Evolutionary conservation across 148 eudicot species (phyloP).

Genomic region (Rhododendron simsii): DNA sequence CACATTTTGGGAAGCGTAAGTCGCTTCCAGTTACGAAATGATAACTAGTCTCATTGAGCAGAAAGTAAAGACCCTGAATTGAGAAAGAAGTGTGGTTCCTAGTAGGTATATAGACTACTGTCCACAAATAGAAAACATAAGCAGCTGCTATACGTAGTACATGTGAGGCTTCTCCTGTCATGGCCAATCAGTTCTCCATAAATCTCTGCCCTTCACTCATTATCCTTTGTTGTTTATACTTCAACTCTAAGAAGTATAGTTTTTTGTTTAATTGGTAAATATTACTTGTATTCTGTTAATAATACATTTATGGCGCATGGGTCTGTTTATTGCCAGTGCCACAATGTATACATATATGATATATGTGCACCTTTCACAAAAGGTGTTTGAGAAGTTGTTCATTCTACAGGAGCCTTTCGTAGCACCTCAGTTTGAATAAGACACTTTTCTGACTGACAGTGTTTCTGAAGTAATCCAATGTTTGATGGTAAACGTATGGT

Average conservation of each 20-base stretch:
- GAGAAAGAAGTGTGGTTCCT: too few species aligned
- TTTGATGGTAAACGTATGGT: too few species aligned
- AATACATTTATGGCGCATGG: background rate
- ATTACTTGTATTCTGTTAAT: background rate
- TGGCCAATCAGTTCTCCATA: conserved; percentile 99
- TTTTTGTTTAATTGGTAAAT: background rate
- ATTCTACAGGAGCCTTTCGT: background rate
- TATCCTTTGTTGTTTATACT: conserved; percentile 4
- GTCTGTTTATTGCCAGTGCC: background rate
- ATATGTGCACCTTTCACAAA: background rate
- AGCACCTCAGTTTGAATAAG: background rate
- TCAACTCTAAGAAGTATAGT: background rate
- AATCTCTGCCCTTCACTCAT: conserved; percentile 30
- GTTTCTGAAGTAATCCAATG: too few species aligned
- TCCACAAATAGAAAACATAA: too few species aligned
- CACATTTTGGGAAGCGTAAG: too few species aligned
- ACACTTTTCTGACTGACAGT: too few species aligned
- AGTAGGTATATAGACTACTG: too few species aligned
- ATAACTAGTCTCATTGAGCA: too few species aligned
- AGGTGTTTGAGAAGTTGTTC: background rate
- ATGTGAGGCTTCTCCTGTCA: conserved; percentile 91
- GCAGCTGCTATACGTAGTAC: conserved; percentile 47
- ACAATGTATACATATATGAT: background rate
- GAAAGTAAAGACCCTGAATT: too few species aligned
- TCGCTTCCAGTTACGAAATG: too few species aligned